Conservation (phyloP, 2,329 filamentous ascomycete species). For the Blumeriella jaapii region DNA sequence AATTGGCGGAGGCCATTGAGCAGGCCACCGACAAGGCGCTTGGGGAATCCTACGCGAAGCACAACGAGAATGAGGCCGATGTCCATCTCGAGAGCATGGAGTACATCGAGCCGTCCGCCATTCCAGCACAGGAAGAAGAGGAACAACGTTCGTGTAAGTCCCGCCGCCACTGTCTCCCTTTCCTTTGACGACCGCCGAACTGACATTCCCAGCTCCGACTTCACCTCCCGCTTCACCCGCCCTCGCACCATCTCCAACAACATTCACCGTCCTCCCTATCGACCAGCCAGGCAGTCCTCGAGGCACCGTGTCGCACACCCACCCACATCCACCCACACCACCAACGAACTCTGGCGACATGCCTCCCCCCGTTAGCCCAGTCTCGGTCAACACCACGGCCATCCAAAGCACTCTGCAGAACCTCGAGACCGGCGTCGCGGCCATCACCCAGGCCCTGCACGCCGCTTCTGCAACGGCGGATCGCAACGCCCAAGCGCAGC, state of each 20-base stretch:
- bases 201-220: not conserved
- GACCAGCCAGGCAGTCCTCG: too few species aligned
- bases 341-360: slow-evolving; percentile 1
- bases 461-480: too few species aligned
- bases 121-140: not conserved
- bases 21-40: not conserved
- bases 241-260: not conserved
- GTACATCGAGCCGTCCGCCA: slow-evolving; percentile 8
- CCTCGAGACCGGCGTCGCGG: not conserved
- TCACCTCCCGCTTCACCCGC: not conserved
- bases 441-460: too few species aligned
- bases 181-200: not conserved
- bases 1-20: not conserved
- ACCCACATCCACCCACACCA: not conserved
- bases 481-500: too few species aligned
- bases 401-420: not conserved
- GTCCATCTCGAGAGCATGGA: slow-evolving; percentile 12
- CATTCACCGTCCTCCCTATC: too few species aligned
- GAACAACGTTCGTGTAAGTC: not conserved
- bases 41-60: not conserved
- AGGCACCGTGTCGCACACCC: not conserved
- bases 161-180: not conserved
- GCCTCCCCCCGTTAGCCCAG: not conserved
- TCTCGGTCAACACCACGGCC: not conserved
- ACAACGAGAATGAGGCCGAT: not conserved